Base-by-base conservation (phyloP, 805 yeast genomes). In the Cyberlindnera mycetangii region DNA sequence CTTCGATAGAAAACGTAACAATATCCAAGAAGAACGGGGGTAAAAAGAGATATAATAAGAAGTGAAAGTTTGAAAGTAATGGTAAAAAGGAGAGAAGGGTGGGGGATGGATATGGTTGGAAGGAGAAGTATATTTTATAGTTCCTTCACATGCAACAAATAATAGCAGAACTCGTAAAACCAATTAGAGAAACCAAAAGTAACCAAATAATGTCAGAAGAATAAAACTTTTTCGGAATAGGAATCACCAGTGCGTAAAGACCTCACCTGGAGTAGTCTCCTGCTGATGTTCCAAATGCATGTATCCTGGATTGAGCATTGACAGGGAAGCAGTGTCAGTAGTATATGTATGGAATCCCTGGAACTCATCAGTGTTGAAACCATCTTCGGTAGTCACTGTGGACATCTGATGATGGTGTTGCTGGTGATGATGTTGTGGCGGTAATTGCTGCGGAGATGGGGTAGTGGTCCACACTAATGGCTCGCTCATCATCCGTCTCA, bases 301-400 rank as follows among this genome's bases (percentile, higher is more conserved):
- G 36, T 41, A 52, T 4, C 53, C 56, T 1, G 56, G 55, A 32
- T 49, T 51, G 30, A 46, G 44, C 50, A 46, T 46, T 20, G 49
- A 45, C 45, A 45, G 31, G 17, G 49, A 41, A 14, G 43, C 45
- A 47, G 39, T 30, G 37, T 45, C 27, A 10, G 37, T 31, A 17
- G 46, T 40, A 32, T 42, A 37, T 3, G 44, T 31, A 18, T 44
- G 44, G 40, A 47, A 49, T 9, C 55, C 53, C 35, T 51, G 52
- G 41, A 51, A 49, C 34, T 49, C 53, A 37, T 53, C 57, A n/a
- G 49, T 39, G 44, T 51, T 49, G 47, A 46, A 51, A 4, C 50
- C 51, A 31, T 52, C 53, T 9, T 42, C 46, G n/a, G 40, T 20
- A 10, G 34, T 28, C n/a, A 38, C 32, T 3, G 25, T 21, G 21